Percentiles rank a stretch among this genome's conserved stretches.
phyloP scores from a whole-genome alignment of 257 asterid genomes.

The Solanum chmielewskii region DNA sequence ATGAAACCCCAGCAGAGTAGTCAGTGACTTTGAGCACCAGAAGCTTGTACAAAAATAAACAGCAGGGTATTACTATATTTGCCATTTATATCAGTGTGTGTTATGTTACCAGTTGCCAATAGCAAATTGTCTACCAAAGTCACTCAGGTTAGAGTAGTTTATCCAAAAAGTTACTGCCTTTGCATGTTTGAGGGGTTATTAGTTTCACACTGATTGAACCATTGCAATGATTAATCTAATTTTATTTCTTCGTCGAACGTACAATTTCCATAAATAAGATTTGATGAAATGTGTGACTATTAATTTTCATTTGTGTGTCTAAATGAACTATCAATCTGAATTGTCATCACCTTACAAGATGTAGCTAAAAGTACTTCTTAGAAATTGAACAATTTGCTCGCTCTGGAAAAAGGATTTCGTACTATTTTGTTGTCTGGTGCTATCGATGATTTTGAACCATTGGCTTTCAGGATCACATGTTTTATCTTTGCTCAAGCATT shows the following conservation, averaged over 20 bases:
- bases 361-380: not conserved
- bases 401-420: not conserved
- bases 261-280: not conserved
- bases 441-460: conserved; percentile 81
- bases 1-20: not conserved
- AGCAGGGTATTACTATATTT: not conserved
- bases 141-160: not conserved
- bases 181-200: not conserved
- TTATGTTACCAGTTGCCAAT: not conserved
- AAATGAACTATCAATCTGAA: not conserved
- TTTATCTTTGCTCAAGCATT: conserved; percentile 45
- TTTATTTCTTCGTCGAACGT: not conserved
- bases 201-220: not conserved
- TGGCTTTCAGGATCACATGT: conserved; percentile 84
- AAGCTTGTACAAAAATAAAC: not conserved
- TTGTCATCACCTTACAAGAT: not conserved
- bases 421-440: conserved; percentile 30
- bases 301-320: not conserved
- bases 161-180: not conserved
- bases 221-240: not conserved
- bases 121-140: not conserved
- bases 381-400: not conserved
- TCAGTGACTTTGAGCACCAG: not conserved
- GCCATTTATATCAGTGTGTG: not conserved
- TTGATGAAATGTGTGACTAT: not conserved